Conservation (phyloP, 192 early-diverging fungal genomes). For the Coemansia sp. region DNA sequence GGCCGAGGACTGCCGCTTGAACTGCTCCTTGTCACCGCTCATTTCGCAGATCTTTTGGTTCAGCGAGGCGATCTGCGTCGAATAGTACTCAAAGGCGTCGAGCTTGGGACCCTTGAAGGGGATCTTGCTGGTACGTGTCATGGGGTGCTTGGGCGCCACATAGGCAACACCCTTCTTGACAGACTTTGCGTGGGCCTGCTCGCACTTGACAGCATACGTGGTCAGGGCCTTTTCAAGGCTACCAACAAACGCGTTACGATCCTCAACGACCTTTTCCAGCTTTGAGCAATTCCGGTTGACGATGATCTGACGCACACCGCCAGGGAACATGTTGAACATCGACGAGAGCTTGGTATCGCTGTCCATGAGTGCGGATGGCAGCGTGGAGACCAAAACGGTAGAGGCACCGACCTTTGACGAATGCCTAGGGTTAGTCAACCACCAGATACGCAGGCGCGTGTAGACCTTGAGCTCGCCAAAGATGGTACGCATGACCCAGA, state of each 20-base stretch:
- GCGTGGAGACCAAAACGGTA: conserved; percentile 75
- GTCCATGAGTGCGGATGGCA: conserved; percentile 66
- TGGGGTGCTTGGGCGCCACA: conserved; percentile 58
- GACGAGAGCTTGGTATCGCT: conserved; percentile 53
- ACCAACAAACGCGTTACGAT: conserved; percentile 59
- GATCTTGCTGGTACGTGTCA: conserved; percentile 54
- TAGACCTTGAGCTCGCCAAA: conserved; percentile 68
- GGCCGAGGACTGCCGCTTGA: conserved; percentile 68
- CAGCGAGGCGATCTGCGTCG: conserved; percentile 42
- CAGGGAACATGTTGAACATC: conserved; percentile 70
- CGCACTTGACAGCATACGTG: conserved; percentile 56
- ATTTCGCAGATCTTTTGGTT: conserved; percentile 55
- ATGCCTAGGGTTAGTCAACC: conserved; percentile 62
- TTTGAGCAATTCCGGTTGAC: conserved; percentile 67
- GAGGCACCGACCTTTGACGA: conserved; percentile 60
- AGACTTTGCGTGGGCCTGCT: conserved; percentile 50
- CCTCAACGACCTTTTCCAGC: conserved; percentile 59
- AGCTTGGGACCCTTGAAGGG: conserved; percentile 67
- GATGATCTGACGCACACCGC: conserved; percentile 73
- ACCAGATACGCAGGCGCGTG: conserved; percentile 70
- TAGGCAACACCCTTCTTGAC: conserved; percentile 30
- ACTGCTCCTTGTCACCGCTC: conserved; percentile 39
- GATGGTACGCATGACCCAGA: conserved; percentile 60
- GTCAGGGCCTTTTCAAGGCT: conserved; percentile 64
- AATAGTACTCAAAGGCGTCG: conserved; percentile 60